These are phyloP conservation scores for Cadophora sp. DNA, from an alignment of 2,329 filamentous ascomycete species.

Conservation along the genomic window DNA sequence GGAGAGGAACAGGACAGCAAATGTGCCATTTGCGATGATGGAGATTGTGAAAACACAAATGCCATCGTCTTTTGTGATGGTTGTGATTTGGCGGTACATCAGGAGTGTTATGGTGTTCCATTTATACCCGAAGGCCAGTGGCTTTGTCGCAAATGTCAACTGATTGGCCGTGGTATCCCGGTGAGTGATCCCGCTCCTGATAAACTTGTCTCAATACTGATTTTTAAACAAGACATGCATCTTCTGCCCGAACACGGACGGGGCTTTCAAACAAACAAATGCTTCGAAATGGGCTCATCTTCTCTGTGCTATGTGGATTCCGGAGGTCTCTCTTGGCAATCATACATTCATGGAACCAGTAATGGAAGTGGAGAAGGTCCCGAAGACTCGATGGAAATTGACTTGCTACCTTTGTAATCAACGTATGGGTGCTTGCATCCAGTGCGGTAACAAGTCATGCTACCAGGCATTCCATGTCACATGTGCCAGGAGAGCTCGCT, in stretches of 20 bases:
- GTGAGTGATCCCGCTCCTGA: conserved; percentile 52
- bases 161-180: conserved; percentile 89
- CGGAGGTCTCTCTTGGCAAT: conserved; percentile 93
- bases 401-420: conserved; percentile 97
- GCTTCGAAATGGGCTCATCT: conserved; percentile 96
- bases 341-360: conserved; percentile 98
- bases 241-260: conserved; percentile 97
- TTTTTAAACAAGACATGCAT: conserved; percentile 76
- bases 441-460: conserved; percentile 97
- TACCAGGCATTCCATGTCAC: conserved; percentile 98
- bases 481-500: conserved; percentile 83
- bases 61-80: conserved; percentile 99
- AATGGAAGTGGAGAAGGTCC: conserved; percentile 97
- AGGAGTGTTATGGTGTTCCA: conserved; percentile 98
- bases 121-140: conserved; percentile 99
- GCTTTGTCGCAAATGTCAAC: conserved; percentile 95
- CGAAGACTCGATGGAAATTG: conserved; percentile 91
- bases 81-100: conserved; percentile 95
- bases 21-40: conserved; percentile 97
- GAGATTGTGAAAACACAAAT: conserved; percentile 99
- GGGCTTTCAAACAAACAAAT: conserved; percentile 97
- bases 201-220: conserved; percentile 28
- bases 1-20: conserved; percentile 97
- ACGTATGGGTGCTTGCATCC: conserved; percentile 97
- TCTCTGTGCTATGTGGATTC: conserved; percentile 97